A percentile compares a stretch with the other conserved stretches of the same genome.
These are phyloP conservation scores for Pythium apleroticum DNA, from an alignment of 352 stramenopile species.

Conservation along the genomic window DNA sequence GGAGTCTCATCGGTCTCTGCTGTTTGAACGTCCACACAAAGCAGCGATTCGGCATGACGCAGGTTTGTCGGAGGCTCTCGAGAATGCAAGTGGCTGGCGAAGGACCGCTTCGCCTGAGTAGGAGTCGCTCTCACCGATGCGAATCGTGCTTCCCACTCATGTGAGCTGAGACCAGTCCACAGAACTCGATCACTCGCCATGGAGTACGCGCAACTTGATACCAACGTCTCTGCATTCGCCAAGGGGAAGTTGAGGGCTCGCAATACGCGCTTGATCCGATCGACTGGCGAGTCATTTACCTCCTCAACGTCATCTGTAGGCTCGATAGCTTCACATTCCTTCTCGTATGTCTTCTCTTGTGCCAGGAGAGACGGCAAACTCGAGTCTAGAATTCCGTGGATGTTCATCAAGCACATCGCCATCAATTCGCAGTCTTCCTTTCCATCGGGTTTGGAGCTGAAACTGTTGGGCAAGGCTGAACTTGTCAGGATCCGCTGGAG, in stretches of 20 bases:
- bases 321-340: background rate
- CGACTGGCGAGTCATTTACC: background rate
- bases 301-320: slow-evolving; percentile 6
- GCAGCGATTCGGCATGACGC: slow-evolving; percentile 9
- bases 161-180: slow-evolving; percentile 42
- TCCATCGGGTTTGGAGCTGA: background rate
- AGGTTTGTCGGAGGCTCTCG: background rate
- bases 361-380: slow-evolving; percentile 32
- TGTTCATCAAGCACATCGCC: slow-evolving; percentile 56
- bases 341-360: slow-evolving; percentile 20
- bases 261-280: slow-evolving; percentile 34
- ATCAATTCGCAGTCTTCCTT: slow-evolving; percentile 44
- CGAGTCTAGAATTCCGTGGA: slow-evolving; percentile 59
- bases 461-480: background rate
- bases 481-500: slow-evolving; percentile 1
- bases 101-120: background rate
- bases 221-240: slow-evolving; percentile 31
- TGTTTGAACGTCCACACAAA: slow-evolving; percentile 10
- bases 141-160: slow-evolving; percentile 38
- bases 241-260: slow-evolving; percentile 46
- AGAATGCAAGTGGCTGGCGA: slow-evolving; percentile 4
- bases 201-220: slow-evolving; percentile 26
- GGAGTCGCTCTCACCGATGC: background rate
- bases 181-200: slow-evolving; percentile 33
- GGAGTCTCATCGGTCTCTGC: slow-evolving; percentile 9